Evolutionary conservation across 768 basidiomycete genomes (phyloP).

Genomic region (Cubamyces sp.): DNA sequence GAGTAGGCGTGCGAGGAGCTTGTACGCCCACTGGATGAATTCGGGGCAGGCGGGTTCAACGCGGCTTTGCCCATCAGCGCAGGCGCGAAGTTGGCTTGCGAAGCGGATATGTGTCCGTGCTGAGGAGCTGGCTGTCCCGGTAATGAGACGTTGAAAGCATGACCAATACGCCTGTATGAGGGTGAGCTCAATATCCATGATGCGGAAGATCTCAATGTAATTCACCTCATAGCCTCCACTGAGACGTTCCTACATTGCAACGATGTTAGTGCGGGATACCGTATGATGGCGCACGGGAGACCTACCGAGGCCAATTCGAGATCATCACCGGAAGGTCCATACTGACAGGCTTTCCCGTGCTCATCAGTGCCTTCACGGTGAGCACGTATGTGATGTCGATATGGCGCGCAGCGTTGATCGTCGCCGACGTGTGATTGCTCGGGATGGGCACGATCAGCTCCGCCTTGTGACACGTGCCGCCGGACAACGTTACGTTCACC

Average conservation of each 20-base stretch:
- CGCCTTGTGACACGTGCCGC: conserved; percentile 68
- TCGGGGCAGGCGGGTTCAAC: background rate
- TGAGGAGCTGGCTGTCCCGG: conserved; percentile 15
- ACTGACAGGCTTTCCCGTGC: conserved; percentile 60
- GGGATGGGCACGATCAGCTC: conserved; percentile 77
- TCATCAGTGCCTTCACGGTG: conserved; percentile 77
- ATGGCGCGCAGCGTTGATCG: conserved; percentile 79
- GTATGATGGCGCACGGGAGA: background rate
- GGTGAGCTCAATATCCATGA: background rate
- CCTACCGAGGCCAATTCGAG: conserved; percentile 83
- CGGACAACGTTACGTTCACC: conserved; percentile 73
- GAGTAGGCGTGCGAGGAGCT: conserved; percentile 24
- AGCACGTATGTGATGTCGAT: conserved; percentile 86
- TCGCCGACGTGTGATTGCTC: conserved; percentile 75
- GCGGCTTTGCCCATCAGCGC: conserved; percentile 7
- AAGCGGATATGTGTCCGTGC: conserved; percentile 7
- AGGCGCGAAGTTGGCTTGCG: conserved; percentile 14
- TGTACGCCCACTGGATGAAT: conserved; percentile 16
- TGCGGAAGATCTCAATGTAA: background rate
- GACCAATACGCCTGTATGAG: conserved; percentile 50
- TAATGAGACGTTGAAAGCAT: conserved; percentile 46
- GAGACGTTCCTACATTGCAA: conserved; percentile 61
- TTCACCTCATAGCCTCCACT: conserved; percentile 61
- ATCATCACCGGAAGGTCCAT: conserved; percentile 82
- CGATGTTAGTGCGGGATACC: background rate